Evolutionary conservation across 2,329 filamentous ascomycete species (phyloP).

Genomic region (Zasmidium angulare): DNA sequence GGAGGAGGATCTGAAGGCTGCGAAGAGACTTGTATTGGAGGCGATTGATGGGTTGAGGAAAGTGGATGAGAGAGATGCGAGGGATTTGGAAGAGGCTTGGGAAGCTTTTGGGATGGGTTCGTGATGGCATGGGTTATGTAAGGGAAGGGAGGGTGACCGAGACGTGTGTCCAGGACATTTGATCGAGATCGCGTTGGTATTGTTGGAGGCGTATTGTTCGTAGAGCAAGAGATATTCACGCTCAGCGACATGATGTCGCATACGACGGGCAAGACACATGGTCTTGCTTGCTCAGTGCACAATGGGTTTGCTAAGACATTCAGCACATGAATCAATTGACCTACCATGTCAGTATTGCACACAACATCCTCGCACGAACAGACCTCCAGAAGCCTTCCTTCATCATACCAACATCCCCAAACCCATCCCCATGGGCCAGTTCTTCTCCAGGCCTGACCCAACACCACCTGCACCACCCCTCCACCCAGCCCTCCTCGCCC

Average conservation of each 20-base stretch:
- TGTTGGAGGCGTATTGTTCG: no score
- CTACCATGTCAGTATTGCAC: no score
- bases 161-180: no score
- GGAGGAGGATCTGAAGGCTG: conserved; percentile 15
- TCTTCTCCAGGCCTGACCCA: neutral
- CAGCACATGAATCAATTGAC: no score
- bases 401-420: neutral
- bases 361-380: neutral
- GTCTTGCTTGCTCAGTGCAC: neutral
- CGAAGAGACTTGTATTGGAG: conserved; percentile 12
- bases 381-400: neutral
- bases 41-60: conserved; percentile 14
- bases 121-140: no score
- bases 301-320: neutral
- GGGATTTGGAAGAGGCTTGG: neutral
- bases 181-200: no score
- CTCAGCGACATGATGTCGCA: neutral
- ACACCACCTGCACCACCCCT: neutral
- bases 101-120: no score
- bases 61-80: conserved; percentile 9
- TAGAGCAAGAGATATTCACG: neutral
- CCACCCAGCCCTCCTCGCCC: neutral
- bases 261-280: neutral
- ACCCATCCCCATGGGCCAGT: neutral
- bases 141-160: no score